Evolutionary conservation across 1,139 yeast genomes (phyloP), one percentile per base, ranked within the genome.

Genomic region (Petasospora rhodanensis): DNA sequence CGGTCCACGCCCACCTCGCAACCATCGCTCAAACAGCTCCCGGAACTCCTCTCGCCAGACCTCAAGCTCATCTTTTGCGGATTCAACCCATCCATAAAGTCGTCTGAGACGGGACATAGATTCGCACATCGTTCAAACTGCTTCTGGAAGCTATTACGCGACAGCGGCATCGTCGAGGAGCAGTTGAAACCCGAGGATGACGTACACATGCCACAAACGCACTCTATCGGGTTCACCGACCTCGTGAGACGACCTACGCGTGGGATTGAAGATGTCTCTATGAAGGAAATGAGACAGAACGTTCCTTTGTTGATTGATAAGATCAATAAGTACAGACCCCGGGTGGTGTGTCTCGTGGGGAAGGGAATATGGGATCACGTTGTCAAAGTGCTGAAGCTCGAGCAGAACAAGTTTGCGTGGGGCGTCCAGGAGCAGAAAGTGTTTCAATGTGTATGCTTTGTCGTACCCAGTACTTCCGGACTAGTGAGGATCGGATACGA

Each of bases 361-460:
- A 80, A 80, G 45, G 89, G 89, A 0, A 79, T 82, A n/a, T 82
- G 87, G 86, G 86, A 79, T 38, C 58, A 69, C 3, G 57, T 81
- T 2, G 17, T 29, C 9, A 39, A 32, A 14, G 17, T 13, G 11
- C 65, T 71, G 35, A 62, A 58, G 35, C 58, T 56, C 18, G 40
- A 46, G 20, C 33, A 38, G 8, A 14, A 18, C 1, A 14, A 32
- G 10, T 69, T 69, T 35, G 22, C 49, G 14, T 82, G 82, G 76
- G 91, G 89, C 0, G 46, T 54, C 37, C 80, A 72, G 41, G 39
- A 49, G 12, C 46, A 42, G 37, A 42, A 8, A 36, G 50, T 25
- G 28, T 49, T 32, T 41, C 18, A 36, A 8, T 38, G 47, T 26
- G 35, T 35, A n/a, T 48, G 77, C 0, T 74, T 67, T 52, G 89